Evolutionary conservation across 1,284 basidiomycete genomes (phyloP).

Genomic region (Pseudozyma sp.): DNA sequence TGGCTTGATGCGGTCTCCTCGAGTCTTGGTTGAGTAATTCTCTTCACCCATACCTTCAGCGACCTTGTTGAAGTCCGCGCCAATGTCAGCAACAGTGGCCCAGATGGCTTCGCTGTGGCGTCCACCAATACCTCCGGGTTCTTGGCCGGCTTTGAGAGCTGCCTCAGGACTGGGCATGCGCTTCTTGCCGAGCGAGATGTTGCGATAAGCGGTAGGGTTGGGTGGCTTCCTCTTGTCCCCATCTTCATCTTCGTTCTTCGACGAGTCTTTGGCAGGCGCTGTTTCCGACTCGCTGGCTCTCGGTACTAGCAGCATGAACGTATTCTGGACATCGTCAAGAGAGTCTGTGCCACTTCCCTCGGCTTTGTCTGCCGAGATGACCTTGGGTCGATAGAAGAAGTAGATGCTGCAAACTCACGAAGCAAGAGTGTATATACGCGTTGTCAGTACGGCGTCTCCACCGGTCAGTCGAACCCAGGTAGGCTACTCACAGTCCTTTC

Average conservation of each 20-base stretch:
- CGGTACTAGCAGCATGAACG: slow-evolving; percentile 49
- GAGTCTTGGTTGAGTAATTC: slow-evolving; percentile 53
- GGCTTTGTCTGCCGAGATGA: slow-evolving; percentile 39
- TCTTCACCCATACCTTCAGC: slow-evolving; percentile 37
- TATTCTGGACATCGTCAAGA: slow-evolving; percentile 51
- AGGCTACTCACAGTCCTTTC: slow-evolving; percentile 32
- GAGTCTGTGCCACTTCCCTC: slow-evolving; percentile 29
- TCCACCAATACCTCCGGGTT: slow-evolving; percentile 56
- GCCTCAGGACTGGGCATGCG: slow-evolving; percentile 52
- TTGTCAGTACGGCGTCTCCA: no score
- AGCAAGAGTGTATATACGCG: no score
- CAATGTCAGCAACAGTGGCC: slow-evolving; percentile 51
- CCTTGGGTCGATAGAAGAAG: slow-evolving; percentile 60
- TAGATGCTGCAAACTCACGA: slow-evolving; percentile 27
- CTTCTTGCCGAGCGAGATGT: slow-evolving; percentile 55
- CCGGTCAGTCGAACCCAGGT: no score
- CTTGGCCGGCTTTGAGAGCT: slow-evolving; percentile 39
- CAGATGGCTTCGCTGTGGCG: slow-evolving; percentile 56
- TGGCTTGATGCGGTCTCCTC: slow-evolving; percentile 50
- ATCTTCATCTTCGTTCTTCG: slow-evolving; percentile 18
- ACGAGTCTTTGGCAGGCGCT: slow-evolving; percentile 19
- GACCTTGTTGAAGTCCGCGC: slow-evolving; percentile 30
- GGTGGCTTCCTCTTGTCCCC: slow-evolving; percentile 38
- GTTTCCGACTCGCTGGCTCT: slow-evolving; percentile 46
- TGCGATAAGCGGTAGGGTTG: slow-evolving; percentile 48